These are phyloP conservation scores for Populus simonii DNA, from an alignment of 345 rosid species.

Conservation along the genomic window DNA sequence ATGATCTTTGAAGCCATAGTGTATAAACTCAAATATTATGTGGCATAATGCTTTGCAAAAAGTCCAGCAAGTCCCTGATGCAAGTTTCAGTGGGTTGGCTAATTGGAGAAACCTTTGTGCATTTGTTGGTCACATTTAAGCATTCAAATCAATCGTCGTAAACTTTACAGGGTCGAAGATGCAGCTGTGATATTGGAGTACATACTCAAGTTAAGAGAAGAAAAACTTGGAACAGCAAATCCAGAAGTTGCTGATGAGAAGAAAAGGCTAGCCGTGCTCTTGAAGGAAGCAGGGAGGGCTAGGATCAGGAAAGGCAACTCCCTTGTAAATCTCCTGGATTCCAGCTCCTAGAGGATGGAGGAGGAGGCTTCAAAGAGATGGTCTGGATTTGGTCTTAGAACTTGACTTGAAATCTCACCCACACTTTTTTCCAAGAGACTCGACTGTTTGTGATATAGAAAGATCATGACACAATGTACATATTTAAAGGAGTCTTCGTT, in stretches of 20 bases:
- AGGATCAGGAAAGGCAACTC: conserved; percentile 24
- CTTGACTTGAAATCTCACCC: neutral
- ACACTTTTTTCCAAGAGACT: neutral
- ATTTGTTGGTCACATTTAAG: neutral
- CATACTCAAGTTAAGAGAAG: conserved; percentile 29
- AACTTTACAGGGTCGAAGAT: conserved; percentile 27
- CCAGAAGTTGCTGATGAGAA: conserved; percentile 39
- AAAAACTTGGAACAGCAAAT: conserved; percentile 35
- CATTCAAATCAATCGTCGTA: neutral
- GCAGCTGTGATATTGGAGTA: conserved; percentile 37
- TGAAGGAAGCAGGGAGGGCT: conserved; percentile 39
- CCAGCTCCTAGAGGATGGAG: conserved; percentile 10
- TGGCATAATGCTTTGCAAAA: neutral
- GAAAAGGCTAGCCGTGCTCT: conserved; percentile 34
- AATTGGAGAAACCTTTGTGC: neutral
- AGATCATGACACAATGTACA: neutral
- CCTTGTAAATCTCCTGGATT: conserved; percentile 19
- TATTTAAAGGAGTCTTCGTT: neutral
- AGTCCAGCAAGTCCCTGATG: neutral
- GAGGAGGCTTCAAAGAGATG: neutral
- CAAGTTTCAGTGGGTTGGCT: neutral
- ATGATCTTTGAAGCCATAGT: neutral
- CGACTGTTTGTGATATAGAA: neutral
- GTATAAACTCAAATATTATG: neutral
- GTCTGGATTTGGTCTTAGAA: conserved; percentile 3